Base-by-base conservation (phyloP, 345 rosid species). In the Eucalyptus paniculata region DNA sequence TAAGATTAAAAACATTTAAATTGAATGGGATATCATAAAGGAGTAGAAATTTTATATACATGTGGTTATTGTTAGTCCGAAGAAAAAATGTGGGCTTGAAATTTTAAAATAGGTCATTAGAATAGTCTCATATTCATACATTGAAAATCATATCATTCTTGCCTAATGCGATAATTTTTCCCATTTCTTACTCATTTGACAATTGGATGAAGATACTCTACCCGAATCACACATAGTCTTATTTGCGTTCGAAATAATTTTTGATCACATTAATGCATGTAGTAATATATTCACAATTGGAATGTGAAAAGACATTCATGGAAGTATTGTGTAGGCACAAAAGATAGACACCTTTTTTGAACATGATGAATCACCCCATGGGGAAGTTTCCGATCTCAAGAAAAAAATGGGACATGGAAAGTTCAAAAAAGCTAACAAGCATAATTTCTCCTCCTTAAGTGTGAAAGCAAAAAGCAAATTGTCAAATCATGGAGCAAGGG, bases 181-280 rank as follows among this genome's bases (percentile, higher is more conserved):
- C 17, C 24, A 13, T 2, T 6, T 60, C 14, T 3, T 15, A 62
- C 15, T 15, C 10, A n/a, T 6, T 15, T 9, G 19, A 8, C 9
- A 12, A 15, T 65, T 65, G 77, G 77, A n/a, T 14, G 77, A 65
- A 65, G 37, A n/a, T 65, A 32, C 19, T n/a, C 10, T 15, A n/a
- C 11, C n/a, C 17, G 4, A 15, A 15, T 15, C 37, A n/a, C 77
- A 15, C 11, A 6, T 65, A n/a, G 15, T 15, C 34, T n/a, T 3
- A n/a, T 5, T 7, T 2, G 37, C 7, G 37, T 7, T 1, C 5
- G 3, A n/a, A n/a, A n/a, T 34, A n/a, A 65, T 16, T 65, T 15
- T 65, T n/a, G 0, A n/a, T 15, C 37, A 1, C 9, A 32, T 65
- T 15, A n/a, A n/a, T 12, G 37, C 77, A n/a, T 4, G 77, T 15